Evolutionary conservation across 768 basidiomycete species (phyloP).

Genomic region (Russula griseocarnosa): DNA sequence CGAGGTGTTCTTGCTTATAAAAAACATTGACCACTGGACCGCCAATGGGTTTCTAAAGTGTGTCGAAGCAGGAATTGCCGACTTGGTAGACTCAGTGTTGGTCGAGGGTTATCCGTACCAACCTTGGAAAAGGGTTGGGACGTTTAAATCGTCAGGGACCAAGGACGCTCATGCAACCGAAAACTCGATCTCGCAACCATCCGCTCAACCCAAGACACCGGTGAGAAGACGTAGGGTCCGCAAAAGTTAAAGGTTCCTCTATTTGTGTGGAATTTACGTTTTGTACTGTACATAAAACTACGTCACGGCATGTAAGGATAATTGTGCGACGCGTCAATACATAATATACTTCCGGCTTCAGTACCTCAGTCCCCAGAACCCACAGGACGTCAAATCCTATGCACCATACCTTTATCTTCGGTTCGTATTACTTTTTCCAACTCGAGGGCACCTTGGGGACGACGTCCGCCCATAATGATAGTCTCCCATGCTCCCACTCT

Average conservation of each 20-base stretch:
- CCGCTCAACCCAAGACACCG: constrained; percentile 8
- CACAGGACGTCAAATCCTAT: background rate
- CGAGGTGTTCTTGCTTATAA: constrained; percentile 48
- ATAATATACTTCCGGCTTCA: constrained; percentile 8
- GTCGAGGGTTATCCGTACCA: constrained; percentile 36
- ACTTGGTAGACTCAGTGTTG: constrained; percentile 38
- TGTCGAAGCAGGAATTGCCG: constrained; percentile 40
- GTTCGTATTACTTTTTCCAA: constrained; percentile 49
- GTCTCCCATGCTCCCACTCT: constrained; percentile 69
- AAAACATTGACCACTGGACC: constrained; percentile 54
- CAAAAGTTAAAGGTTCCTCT: constrained; percentile 6
- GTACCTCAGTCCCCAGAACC: background rate
- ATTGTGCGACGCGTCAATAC: constrained; percentile 11
- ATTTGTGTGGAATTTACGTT: background rate
- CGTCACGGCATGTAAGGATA: constrained; percentile 6
- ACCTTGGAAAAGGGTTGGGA: constrained; percentile 49
- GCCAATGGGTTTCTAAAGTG: constrained; percentile 41
- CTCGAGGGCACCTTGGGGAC: constrained; percentile 70
- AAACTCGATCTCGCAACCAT: constrained; percentile 32
- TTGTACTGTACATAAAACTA: constrained; percentile 9
- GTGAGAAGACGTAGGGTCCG: constrained; percentile 9
- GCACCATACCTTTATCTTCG: background rate
- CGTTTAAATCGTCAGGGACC: constrained; percentile 20
- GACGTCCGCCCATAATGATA: constrained; percentile 63
- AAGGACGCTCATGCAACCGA: constrained; percentile 35